Percentiles rank a stretch among this genome's conserved stretches.
Evolutionary conservation across 2,329 filamentous ascomycete species (phyloP).

Genomic region (Arthroderma sp.): DNA sequence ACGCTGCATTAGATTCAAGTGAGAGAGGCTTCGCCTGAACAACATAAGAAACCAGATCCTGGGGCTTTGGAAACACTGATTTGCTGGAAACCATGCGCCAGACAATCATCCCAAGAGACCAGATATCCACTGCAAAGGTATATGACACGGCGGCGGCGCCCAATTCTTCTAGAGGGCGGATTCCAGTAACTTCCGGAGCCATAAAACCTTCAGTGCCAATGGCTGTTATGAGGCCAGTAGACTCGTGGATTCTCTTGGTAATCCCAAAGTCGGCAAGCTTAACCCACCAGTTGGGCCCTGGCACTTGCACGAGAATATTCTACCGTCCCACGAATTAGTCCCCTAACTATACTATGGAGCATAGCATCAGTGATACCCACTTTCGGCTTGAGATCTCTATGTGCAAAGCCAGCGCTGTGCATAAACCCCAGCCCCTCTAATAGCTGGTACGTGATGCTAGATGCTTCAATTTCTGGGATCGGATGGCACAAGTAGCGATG

Average conservation of each 20-base stretch:
- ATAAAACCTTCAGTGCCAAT: background rate
- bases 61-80: too few species aligned
- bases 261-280: slow-evolving; percentile 15
- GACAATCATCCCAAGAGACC: too few species aligned
- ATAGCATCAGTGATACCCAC: slow-evolving; percentile 11
- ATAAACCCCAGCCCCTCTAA: slow-evolving; percentile 22
- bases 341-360: background rate
- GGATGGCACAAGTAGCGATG: slow-evolving; percentile 15
- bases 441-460: slow-evolving; percentile 19
- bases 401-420: slow-evolving; percentile 23
- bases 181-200: background rate
- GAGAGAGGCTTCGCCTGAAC: too few species aligned
- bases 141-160: too few species aligned
- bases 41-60: too few species aligned
- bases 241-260: slow-evolving; percentile 8
- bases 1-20: too few species aligned
- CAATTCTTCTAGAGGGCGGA: too few species aligned
- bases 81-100: too few species aligned
- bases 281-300: slow-evolving; percentile 8
- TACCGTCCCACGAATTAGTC: background rate
- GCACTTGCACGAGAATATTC: background rate
- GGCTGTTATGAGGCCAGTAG: background rate
- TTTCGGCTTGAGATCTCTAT: slow-evolving; percentile 26
- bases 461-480: slow-evolving; percentile 17
- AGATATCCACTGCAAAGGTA: too few species aligned